Percentiles rank a stretch among this genome's conserved stretches.
Conservation (phyloP, 2,329 filamentous ascomycete species). For the Chaetomiaceae sp. region DNA sequence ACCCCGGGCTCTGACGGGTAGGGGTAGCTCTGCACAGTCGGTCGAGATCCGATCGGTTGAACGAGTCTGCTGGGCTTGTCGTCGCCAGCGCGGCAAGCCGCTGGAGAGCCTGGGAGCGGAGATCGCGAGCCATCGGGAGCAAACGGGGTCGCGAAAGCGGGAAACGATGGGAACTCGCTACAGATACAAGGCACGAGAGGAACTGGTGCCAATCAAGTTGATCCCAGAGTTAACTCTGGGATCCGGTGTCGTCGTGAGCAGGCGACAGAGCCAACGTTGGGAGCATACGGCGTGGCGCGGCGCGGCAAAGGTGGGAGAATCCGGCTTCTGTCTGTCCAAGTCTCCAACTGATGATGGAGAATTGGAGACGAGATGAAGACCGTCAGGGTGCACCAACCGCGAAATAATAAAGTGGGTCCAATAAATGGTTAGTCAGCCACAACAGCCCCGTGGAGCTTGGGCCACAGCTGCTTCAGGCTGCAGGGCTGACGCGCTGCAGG, state of each 20-base stretch:
- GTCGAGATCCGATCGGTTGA: conserved; percentile 61
- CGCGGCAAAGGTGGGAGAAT: background rate
- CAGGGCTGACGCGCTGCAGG: conserved; percentile 41
- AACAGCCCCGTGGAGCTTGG: conserved; percentile 14
- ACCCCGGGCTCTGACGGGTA: conserved; percentile 40
- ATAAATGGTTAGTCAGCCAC: too few relatives aligned
- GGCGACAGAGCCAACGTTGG: background rate
- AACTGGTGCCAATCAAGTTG: too few relatives aligned
- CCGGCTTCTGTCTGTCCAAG: too few relatives aligned
- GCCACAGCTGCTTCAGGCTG: conserved; percentile 41
- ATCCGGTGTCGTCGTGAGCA: background rate
- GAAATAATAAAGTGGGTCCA: too few relatives aligned
- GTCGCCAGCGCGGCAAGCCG: conserved; percentile 63
- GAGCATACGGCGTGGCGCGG: conserved; percentile 1
- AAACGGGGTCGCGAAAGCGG: background rate
- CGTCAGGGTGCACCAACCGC: background rate
- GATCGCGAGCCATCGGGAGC: conserved; percentile 47
- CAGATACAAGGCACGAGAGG: too few relatives aligned
- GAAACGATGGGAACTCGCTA: background rate
- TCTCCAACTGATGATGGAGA: background rate
- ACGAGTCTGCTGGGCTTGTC: conserved; percentile 47
- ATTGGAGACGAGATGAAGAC: background rate
- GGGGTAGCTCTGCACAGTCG: conserved; percentile 56
- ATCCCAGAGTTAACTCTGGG: background rate
- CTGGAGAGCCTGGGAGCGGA: conserved; percentile 59